These are phyloP conservation scores for Plasmopara muralis DNA, from an alignment of 352 stramenopile genomes.

Conservation along the genomic window DNA sequence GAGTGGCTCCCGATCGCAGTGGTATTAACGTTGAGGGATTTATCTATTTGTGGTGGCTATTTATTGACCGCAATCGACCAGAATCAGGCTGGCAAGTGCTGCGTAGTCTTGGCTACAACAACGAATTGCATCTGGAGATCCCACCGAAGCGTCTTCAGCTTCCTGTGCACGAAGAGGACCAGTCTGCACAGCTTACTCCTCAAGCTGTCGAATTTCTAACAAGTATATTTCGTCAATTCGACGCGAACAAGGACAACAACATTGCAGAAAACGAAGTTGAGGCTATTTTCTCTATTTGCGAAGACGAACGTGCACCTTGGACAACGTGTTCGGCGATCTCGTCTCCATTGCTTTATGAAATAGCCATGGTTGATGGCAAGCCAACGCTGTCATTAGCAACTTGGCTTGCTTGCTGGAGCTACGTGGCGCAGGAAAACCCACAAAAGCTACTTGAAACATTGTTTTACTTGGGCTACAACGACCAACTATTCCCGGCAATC, in stretches of 20 bases:
- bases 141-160: constrained; percentile 54
- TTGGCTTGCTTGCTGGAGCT: constrained; percentile 70
- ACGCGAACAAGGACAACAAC: constrained; percentile 74
- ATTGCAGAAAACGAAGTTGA: constrained; percentile 61
- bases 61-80: constrained; percentile 85
- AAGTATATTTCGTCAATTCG: constrained; percentile 76
- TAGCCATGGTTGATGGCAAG: constrained; percentile 44
- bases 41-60: constrained; percentile 78
- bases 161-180: constrained; percentile 51
- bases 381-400: constrained; percentile 43
- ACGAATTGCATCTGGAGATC: constrained; percentile 73
- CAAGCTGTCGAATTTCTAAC: constrained; percentile 64
- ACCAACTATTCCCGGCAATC: constrained; percentile 56
- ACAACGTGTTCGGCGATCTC: constrained; percentile 52
- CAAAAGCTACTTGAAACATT: constrained; percentile 67
- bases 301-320: constrained; percentile 63
- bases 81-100: constrained; percentile 86
- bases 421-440: constrained; percentile 69
- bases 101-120: constrained; percentile 75
- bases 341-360: constrained; percentile 50
- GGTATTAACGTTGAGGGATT: constrained; percentile 76
- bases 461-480: constrained; percentile 80
- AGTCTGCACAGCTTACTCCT: constrained; percentile 71
- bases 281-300: constrained; percentile 80
- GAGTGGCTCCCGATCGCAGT: constrained; percentile 55